Evolutionary conservation across 257 asterid genomes (phyloP), one percentile per base, ranked within the genome.

Genomic region (Petrea volubilis): DNA sequence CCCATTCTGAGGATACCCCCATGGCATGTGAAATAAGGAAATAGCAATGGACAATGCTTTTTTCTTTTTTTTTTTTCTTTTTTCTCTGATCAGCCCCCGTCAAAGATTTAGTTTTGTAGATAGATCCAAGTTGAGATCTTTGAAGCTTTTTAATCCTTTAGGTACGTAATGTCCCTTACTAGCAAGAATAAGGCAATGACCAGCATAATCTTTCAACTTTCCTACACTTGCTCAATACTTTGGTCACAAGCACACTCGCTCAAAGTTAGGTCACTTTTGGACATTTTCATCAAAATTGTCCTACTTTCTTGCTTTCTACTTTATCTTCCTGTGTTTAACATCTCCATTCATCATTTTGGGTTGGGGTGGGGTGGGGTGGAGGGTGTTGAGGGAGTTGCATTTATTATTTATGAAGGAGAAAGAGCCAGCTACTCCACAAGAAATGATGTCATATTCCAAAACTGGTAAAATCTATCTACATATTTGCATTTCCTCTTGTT

Each of bases 121-220:
- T 50, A 33, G 76, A 84, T 87, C 78, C 83, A 81, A 58, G 68
- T 68, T 63, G 60, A 47, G 58, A 82, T 82, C 87, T 86, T 82
- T 27, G 3, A 7, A 68, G 70, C 87, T 78, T 86, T 88, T 64
- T 74, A 17, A 72, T 69, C 20, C 69, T 71, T 71, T 67, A 33
- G 65, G 74, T 82, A 84, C 95, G 88, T 75, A 75, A 76, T 79
- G 76, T 76, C 90, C 83, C 76, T 78, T 82, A 61, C 71, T 18
- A 68, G 86, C 67, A 86, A 85, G 64, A 68, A 49, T 87, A 84
- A 67, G 55, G 60, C 81, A 72, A 67, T 67, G 70, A 58, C 33
- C 40, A 25, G 65, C 60, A 68, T 60, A 58, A 58, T 74, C 71
- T 65, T 34, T 67, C 69, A 55, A 33, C 72, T 64, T 62, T 24